phyloP scores from a whole-genome alignment of 306 rosid genomes.

The Echinosophora koreensis region DNA sequence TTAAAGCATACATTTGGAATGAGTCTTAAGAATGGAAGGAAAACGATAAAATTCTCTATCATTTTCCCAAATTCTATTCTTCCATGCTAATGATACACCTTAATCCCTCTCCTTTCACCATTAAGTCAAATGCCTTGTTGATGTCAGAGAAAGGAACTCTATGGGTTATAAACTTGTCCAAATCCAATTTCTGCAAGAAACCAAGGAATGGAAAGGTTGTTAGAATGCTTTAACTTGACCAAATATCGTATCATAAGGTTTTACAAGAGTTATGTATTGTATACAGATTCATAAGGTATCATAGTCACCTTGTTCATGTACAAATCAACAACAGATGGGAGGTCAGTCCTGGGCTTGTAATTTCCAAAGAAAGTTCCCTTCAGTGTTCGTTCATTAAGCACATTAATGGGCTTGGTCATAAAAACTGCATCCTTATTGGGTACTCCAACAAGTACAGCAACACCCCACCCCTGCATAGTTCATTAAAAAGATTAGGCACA shows the following conservation, averaged over 20 bases:
- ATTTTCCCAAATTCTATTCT: conserved; percentile 27
- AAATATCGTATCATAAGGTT: not conserved
- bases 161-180: conserved; percentile 65
- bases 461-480: conserved; percentile 59
- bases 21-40: no score
- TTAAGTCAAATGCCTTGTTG: conserved; percentile 63
- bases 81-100: conserved; percentile 63
- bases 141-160: conserved; percentile 58
- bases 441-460: conserved; percentile 65
- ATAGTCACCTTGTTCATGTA: conserved; percentile 59
- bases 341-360: conserved; percentile 61
- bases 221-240: not conserved
- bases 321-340: conserved; percentile 61
- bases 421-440: conserved; percentile 56
- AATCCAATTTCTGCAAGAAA: conserved; percentile 51
- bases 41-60: no score
- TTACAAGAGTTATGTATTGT: not conserved
- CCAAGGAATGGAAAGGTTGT: not conserved
- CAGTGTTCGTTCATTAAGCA: conserved; percentile 57
- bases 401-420: conserved; percentile 55
- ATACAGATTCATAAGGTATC: not conserved
- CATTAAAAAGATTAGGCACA: no score
- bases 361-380: conserved; percentile 69
- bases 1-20: no score
- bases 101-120: conserved; percentile 54